Conservation (phyloP, 352 stramenopile species). For the Globisporangium radiosum region DNA sequence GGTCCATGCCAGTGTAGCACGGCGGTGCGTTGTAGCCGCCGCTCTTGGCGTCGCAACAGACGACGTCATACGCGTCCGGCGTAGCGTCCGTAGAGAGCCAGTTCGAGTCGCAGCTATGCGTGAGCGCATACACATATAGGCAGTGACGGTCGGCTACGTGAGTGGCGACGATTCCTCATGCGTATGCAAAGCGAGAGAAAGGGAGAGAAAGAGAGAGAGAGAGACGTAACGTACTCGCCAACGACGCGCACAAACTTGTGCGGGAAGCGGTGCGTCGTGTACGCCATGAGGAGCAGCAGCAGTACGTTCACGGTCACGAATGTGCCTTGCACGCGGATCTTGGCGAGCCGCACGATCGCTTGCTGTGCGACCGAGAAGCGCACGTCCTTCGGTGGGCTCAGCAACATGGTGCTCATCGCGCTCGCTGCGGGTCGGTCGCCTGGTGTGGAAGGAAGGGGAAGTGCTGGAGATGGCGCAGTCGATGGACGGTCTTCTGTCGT, state of each 20-base stretch:
- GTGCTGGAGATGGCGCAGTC: too few relatives aligned
- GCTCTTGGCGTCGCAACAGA: constrained; percentile 43
- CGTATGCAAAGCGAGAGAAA: background rate
- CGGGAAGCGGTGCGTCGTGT: constrained; percentile 44
- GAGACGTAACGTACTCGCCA: constrained; percentile 44
- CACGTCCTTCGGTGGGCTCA: constrained; percentile 11
- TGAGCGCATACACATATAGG: constrained; percentile 5
- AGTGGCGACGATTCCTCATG: background rate
- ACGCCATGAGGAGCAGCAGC: constrained; percentile 49
- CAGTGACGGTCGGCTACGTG: background rate
- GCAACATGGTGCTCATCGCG: constrained; percentile 3
- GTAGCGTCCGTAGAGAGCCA: constrained; percentile 42
- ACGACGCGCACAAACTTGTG: constrained; percentile 65
- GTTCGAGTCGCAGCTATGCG: constrained; percentile 56
- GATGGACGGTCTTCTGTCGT: too few relatives aligned
- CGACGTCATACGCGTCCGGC: constrained; percentile 22
- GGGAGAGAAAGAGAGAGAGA: background rate
- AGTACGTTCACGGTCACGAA: constrained; percentile 47
- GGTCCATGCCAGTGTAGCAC: constrained; percentile 65
- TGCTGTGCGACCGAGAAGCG: constrained; percentile 29
- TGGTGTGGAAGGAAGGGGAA: too few relatives aligned
- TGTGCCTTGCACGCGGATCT: constrained; percentile 30
- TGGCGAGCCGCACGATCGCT: constrained; percentile 36
- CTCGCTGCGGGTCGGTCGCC: background rate
- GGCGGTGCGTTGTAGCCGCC: constrained; percentile 29